Evolutionary conservation across 768 basidiomycete genomes (phyloP), one percentile per base, ranked within the genome.

Genomic region (Crassisporium funariophilum): DNA sequence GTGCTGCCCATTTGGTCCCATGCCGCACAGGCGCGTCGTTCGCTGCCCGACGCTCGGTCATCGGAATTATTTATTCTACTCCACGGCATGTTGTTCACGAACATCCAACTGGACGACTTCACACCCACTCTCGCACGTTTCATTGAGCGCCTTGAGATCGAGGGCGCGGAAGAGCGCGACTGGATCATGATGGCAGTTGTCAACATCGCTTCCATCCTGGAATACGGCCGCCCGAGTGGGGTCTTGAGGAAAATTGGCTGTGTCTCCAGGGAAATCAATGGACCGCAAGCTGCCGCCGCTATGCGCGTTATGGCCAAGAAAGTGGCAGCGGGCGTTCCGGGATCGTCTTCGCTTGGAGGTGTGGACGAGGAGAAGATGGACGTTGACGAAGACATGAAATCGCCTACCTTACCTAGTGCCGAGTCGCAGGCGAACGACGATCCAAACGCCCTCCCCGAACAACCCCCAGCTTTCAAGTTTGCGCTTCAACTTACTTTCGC

Each of bases 171-270:
- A 54, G 87, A 85, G 60, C 82, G 85, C 21, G 91, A 95, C 46
- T 99, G 97, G 97, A 86, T 91, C 56, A 93, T 95, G 88, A 95
- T 98, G 91, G 95, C 83, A 0, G 72, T 88, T 36, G 74, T 91
- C 55, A 95, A 95, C 63, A 75, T 98, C 23, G 76, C 81, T 4
- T 80, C 88, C 0, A 66, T 97, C 7, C 71, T 98, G 58, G 94
- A 98, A 65, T 98, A 95, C 56, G 95, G 97, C 24, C 76, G 82
- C 20, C 75, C 84, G 2, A 77, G 75, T 4, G 84, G 91, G 2
- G 68, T 91, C 4, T 67, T 98, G 38, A 77, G 82, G 42, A 83
- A 77, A 51, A 72, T 81, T 3, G 79, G 86, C 11, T 82, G 76
- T 20, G 65, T 77, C 9, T 59, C 64, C 2, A 60, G 69, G 44